Percentiles rank a stretch among this genome's conserved stretches.
phyloP scores from a whole-genome alignment of 176 grass and related monocot genomes.

The Olyra latifolia region DNA sequence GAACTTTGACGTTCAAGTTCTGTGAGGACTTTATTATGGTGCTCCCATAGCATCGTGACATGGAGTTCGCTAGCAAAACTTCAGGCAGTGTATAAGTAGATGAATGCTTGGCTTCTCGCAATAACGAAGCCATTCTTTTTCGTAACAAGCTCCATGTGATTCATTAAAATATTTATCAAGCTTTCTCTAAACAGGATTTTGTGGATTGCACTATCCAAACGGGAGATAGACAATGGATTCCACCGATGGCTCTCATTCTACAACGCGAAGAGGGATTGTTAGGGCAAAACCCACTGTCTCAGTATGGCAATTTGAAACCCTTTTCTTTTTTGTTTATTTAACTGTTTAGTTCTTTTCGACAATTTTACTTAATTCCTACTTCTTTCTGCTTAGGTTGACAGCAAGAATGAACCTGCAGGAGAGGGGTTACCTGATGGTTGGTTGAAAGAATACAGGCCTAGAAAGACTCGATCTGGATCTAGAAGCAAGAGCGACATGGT shows the following conservation, averaged over 20 bases:
- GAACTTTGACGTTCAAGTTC: neutral
- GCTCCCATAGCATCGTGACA: neutral
- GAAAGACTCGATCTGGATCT: constrained; percentile 41
- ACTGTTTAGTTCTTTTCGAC: neutral
- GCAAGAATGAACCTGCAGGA: constrained; percentile 31
- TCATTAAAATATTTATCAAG: neutral
- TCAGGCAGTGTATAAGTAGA: neutral
- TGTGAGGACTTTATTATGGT: neutral
- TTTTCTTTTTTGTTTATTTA: neutral
- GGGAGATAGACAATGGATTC: constrained; percentile 15
- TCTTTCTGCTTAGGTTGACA: constrained; percentile 28
- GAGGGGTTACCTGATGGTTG: constrained; percentile 57
- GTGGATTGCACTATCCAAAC: neutral
- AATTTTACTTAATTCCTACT: constrained; percentile 23
- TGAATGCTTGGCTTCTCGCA: neutral
- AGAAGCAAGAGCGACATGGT: constrained; percentile 48
- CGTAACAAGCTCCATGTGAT: neutral
- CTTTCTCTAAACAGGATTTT: constrained; percentile 14
- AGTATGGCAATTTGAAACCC: constrained; percentile 14
- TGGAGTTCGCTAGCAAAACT: neutral
- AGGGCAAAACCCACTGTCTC: neutral
- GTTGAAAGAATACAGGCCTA: constrained; percentile 52
- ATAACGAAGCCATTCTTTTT: neutral
- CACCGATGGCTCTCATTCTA: constrained; percentile 14
- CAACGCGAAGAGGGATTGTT: constrained; percentile 1